Evolutionary conservation across 148 eudicot genomes (phyloP), one percentile per base, ranked within the genome.

Genomic region (Persicaria maculosa): DNA sequence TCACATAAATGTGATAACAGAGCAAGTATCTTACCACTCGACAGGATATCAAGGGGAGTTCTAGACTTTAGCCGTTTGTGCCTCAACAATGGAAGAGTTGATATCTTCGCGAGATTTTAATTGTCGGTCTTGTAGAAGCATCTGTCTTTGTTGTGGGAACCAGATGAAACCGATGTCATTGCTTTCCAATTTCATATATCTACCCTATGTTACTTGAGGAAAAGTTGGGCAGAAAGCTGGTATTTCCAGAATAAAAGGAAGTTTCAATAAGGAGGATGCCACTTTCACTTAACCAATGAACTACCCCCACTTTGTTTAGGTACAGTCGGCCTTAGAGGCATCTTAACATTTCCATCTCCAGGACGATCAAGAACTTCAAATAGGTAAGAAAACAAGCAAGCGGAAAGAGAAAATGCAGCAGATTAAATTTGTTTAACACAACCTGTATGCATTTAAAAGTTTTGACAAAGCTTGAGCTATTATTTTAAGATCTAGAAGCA

Each of bases 91-190:
- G 19, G 95, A 89, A 77, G 89, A 81, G 75, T 44, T 82, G 58
- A 93, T 93, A 65, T 93, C 98, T 77, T 93, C 97, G 55, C 98
- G 87, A 64, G 98, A 93, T 79, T 88, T 95, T 7, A 97, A 93
- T 82, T 93, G 85, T 74, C 98, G 81, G 75, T 97, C 91, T 77
- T 91, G 98, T 45, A 93, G 93, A 78, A 88, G 95, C 31, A 25
- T 25, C 31, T 25, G 31, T 75, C 90, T 77, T 83, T 97, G 82
- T 77, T 85, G 87, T 15, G 95, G 91, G 31, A 25, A 25, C 95
- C 93, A 88, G 45, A 83, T 77, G 44, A 96, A 77, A 74, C 85
- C 87, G 75, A 84, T 80, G 65, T 81, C 83, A 75, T 75, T 79
- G 65, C 76, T 83, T 77, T 92, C 93, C 53, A 88, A 85, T 81